These are phyloP conservation scores for Didymella pinodella DNA, from an alignment of 2,329 filamentous ascomycete species.

Conservation along the genomic window DNA sequence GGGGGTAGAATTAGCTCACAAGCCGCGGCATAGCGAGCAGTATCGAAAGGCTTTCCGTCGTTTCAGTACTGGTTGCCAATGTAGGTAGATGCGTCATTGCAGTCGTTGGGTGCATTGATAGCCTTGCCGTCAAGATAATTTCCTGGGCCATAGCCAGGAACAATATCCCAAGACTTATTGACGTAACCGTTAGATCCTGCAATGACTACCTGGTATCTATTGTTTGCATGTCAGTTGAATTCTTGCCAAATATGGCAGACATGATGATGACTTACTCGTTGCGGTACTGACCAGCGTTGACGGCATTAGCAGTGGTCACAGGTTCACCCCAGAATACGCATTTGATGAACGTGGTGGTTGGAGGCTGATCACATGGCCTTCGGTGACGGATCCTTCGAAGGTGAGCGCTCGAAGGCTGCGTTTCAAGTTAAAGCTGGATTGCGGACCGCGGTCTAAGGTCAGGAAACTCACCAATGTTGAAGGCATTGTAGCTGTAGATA, in stretches of 20 bases:
- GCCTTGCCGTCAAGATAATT: not conserved
- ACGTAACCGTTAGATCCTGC: conserved; percentile 5
- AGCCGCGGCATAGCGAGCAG: too few species aligned
- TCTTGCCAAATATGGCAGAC: too few species aligned
- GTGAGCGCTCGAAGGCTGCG: conserved; percentile 1
- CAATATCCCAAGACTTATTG: not conserved
- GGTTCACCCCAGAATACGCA: conserved; percentile 4
- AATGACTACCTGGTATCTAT: conserved; percentile 1
- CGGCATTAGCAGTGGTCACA: not conserved
- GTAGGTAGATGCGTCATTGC: not conserved
- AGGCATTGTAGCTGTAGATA: not conserved
- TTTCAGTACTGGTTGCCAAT: too few species aligned
- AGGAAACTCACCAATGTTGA: conserved; percentile 2
- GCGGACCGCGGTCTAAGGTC: too few species aligned
- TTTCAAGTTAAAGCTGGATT: too few species aligned
- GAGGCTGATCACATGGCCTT: not conserved
- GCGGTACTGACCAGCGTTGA: conserved; percentile 5
- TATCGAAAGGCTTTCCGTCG: too few species aligned
- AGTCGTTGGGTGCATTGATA: conserved; percentile 1
- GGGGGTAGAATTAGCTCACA: too few species aligned
- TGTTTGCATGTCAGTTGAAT: too few species aligned
- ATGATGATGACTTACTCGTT: not conserved
- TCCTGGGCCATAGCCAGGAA: not conserved
- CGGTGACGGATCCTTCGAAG: not conserved
- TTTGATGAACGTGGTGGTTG: conserved; percentile 5